Evolutionary conservation across 2,329 filamentous ascomycete species (phyloP), one percentile per base, ranked within the genome.

Genomic region (Cytospora schulzeri): DNA sequence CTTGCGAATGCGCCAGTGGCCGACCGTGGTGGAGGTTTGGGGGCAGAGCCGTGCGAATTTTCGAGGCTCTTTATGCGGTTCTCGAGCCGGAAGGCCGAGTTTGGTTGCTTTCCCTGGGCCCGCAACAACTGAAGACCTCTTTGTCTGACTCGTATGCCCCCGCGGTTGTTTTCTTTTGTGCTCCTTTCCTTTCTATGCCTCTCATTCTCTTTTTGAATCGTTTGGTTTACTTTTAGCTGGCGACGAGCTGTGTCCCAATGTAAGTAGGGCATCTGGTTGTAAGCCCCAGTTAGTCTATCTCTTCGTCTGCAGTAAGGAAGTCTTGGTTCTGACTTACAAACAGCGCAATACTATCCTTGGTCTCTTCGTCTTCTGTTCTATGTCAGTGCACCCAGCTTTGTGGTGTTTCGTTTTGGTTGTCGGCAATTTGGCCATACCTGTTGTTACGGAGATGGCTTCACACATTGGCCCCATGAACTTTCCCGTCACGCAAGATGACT

Each of bases 211-310:
- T 66, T 66, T 24, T 64, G 50, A 6, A 66, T 55, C 19, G 65
- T 55, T 14, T 66, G 24, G 2, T 57, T 64, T 6, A 66, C 55
- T 19, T 64, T 64, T 2, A 24, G n/a, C 7, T 66, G 65, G 31
- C 65, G 65, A 8, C 65, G 65, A 24, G 62, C 75, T 0, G 74
- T 77, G 38, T 80, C 78, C 77, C 77, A 80, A 28, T 80, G 77
- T 1, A 80, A 72, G 51, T 74, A 79, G 1, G 77, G 76, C 73
- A 78, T 76, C 76, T 79, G 29, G 29, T 5, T 31, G 55, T n/a
- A 15, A 12, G 7, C 4, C 41, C 1, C 0, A 1, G 8, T 52
- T 9, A 66, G 41, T 19, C 3, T 11, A 1, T n/a, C 3, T 2
- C 6, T 7, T 5, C 1, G 6, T 31, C 6, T 1, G 26, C 15